phyloP scores from a whole-genome alignment of 2,329 filamentous ascomycete genomes.

The Aureobasidium sp. region DNA sequence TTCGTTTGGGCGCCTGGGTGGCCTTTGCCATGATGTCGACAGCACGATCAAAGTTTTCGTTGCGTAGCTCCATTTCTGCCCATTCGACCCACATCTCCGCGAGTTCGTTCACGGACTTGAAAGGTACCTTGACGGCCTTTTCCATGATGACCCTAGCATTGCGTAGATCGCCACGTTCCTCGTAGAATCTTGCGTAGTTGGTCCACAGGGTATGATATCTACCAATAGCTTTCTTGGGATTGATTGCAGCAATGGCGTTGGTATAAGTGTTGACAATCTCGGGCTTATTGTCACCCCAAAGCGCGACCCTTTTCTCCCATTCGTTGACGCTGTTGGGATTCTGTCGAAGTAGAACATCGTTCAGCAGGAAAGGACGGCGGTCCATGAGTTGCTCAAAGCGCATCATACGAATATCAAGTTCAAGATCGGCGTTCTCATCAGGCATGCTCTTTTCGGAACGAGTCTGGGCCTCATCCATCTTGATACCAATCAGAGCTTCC shows the following conservation, averaged over 20 bases:
- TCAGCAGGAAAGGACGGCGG: constrained; percentile 85
- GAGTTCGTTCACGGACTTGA: constrained; percentile 92
- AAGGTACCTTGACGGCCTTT: constrained; percentile 95
- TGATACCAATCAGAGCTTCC: constrained; percentile 81
- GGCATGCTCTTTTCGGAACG: constrained; percentile 69
- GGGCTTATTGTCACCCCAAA: constrained; percentile 88
- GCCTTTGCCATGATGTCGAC: constrained; percentile 96
- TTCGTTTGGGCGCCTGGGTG: constrained; percentile 90
- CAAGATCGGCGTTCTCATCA: constrained; percentile 81
- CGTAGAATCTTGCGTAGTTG: constrained; percentile 96
- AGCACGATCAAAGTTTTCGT: constrained; percentile 91
- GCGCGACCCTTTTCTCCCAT: constrained; percentile 92
- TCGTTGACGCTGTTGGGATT: constrained; percentile 94
- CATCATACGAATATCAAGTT: constrained; percentile 94
- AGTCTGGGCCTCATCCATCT: constrained; percentile 79
- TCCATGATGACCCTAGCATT: constrained; percentile 91
- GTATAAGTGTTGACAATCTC: constrained; percentile 94
- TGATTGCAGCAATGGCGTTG: constrained; percentile 82
- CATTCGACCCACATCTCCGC: constrained; percentile 99
- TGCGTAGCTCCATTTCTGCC: constrained; percentile 95
- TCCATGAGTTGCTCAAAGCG: constrained; percentile 98
- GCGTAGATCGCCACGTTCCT: constrained; percentile 71
- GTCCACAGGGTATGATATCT: constrained; percentile 93
- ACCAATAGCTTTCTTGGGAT: constrained; percentile 88
- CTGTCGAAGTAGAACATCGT: constrained; percentile 88